Conservation (phyloP, 202 grass and related monocot genomes). For the Saccharum hybrid region DNA sequence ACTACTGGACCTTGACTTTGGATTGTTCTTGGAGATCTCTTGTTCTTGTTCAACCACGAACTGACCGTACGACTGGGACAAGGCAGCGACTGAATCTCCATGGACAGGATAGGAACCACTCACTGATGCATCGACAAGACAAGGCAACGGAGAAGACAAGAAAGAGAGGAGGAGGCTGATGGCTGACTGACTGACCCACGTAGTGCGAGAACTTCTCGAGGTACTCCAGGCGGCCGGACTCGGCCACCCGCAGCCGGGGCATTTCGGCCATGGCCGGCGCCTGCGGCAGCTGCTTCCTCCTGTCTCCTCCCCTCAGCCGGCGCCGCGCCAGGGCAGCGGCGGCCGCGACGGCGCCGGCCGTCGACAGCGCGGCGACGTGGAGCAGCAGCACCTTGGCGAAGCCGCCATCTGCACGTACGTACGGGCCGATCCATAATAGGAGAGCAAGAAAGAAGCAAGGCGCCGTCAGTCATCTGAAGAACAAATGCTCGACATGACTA, state of each 20-base stretch:
- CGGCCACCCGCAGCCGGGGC: constrained; percentile 49
- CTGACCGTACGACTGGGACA: no score
- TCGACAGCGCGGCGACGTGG: constrained; percentile 53
- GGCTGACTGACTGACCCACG: constrained; percentile 59
- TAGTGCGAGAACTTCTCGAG: constrained; percentile 90
- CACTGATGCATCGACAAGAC: no score
- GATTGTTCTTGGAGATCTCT: no score
- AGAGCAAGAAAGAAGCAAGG: background rate
- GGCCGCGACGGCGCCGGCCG: constrained; percentile 47
- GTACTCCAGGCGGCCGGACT: constrained; percentile 59
- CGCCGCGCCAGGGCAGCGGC: constrained; percentile 35
- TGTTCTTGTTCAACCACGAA: no score
- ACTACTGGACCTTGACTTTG: background rate
- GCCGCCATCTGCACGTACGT: constrained; percentile 49
- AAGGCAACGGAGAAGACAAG: background rate
- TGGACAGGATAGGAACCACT: background rate
- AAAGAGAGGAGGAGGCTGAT: background rate
- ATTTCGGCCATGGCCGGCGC: constrained; percentile 27
- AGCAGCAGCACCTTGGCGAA: constrained; percentile 46
- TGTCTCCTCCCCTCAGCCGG: constrained; percentile 13
- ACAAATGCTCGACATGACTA: no score
- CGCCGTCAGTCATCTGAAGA: no score
- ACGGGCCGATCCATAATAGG: background rate
- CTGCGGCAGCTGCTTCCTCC: background rate
- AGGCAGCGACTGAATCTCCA: background rate